Evolutionary conservation across 805 yeast species (phyloP).

Genomic region (Candida broadrunensis): DNA sequence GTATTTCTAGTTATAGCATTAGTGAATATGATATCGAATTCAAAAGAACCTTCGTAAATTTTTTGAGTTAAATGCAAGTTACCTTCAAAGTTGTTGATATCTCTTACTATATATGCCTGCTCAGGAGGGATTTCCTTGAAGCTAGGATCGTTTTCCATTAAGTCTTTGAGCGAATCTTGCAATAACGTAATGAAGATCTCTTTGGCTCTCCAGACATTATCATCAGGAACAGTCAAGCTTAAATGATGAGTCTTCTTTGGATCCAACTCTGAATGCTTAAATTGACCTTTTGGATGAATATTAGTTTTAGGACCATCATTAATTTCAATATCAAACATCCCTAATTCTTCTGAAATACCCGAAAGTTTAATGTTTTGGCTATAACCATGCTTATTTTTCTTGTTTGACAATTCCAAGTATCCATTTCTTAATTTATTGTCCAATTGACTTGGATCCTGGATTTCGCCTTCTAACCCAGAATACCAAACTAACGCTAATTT

Average conservation of each 20-base stretch:
- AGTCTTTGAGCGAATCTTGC: slow-evolving; percentile 60
- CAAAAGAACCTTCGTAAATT: slow-evolving; percentile 67
- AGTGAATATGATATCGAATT: slow-evolving; percentile 68
- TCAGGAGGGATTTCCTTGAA: slow-evolving; percentile 39
- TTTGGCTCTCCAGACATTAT: slow-evolving; percentile 70
- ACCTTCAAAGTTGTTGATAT: slow-evolving; percentile 61
- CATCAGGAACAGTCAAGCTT: slow-evolving; percentile 69
- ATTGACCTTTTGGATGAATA: slow-evolving; percentile 34
- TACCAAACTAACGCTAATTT: slow-evolving; percentile 73
- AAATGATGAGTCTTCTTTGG: slow-evolving; percentile 62
- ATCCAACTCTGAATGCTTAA: slow-evolving; percentile 45
- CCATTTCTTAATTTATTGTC: slow-evolving; percentile 14
- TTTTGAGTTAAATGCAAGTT: slow-evolving; percentile 80
- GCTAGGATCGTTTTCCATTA: slow-evolving; percentile 27
- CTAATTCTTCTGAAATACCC: slow-evolving; percentile 59
- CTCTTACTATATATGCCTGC: slow-evolving; percentile 54
- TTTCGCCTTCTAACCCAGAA: slow-evolving; percentile 67
- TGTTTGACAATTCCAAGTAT: slow-evolving; percentile 23
- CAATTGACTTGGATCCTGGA: slow-evolving; percentile 6
- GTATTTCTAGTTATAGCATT: slow-evolving; percentile 35
- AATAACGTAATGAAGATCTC: slow-evolving; percentile 70
- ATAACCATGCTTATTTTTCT: slow-evolving; percentile 23
- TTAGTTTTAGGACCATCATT: slow-evolving; percentile 51
- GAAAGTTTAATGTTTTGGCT: slow-evolving; percentile 38
- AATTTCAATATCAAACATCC: slow-evolving; percentile 60